A percentile compares a stretch with the other conserved stretches of the same genome.
These are phyloP conservation scores for Neurospora tetrasperma DNA, from an alignment of 495 filamentous ascomycete species.

Conservation along the genomic window DNA sequence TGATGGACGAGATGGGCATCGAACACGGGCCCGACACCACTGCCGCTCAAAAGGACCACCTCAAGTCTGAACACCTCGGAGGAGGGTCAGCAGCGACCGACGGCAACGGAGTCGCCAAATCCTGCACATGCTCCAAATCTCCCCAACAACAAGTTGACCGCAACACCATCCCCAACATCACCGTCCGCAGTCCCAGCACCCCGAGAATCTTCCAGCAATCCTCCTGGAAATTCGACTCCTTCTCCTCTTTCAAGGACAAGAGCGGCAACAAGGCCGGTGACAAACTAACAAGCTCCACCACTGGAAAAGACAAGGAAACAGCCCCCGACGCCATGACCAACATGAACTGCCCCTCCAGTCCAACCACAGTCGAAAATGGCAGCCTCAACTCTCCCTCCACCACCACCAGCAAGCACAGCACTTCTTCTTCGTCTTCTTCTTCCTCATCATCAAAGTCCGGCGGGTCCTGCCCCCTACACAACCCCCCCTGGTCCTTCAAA, in stretches of 20 bases:
- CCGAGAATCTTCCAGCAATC: constrained; percentile 13
- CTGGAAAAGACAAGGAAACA: constrained; percentile 5
- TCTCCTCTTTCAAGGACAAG: not conserved
- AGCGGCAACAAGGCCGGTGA: not conserved
- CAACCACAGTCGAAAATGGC: not conserved
- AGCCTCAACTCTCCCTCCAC: not conserved
- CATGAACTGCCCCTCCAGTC: not conserved
- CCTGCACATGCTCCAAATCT: not conserved
- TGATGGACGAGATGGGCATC: constrained; percentile 11
- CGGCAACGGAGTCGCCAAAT: not conserved
- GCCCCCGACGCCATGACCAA: not conserved
- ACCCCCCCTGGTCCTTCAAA: constrained; percentile 33
- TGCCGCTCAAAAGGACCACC: not conserved
- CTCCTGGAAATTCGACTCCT: not conserved
- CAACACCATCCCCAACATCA: constrained; percentile 24
- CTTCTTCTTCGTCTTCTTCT: too few relatives aligned
- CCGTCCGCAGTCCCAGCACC: constrained; percentile 22
- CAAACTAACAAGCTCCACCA: not conserved
- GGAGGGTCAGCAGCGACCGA: not conserved
- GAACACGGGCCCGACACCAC: not conserved
- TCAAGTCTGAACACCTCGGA: not conserved
- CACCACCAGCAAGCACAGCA: not conserved
- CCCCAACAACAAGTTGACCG: not conserved
- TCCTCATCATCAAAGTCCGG: not conserved
- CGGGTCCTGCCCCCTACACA: not conserved